Base-by-base conservation (phyloP, 2,329 filamentous ascomycete species). In the Ophiocordyceps camponoti-floridani region DNA sequence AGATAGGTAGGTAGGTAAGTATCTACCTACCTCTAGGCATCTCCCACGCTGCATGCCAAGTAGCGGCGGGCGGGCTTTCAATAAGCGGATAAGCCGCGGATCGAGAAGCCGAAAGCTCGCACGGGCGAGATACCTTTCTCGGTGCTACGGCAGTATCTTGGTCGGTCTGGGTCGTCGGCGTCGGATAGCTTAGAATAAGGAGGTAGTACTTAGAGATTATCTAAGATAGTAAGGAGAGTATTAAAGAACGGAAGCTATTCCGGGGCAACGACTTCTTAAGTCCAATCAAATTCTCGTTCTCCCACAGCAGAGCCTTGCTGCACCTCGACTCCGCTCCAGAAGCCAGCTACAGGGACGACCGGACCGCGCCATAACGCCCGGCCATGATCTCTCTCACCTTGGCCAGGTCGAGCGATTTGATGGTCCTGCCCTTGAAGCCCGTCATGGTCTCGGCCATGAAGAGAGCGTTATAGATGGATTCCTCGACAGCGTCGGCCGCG, bases 381-480 rank as follows among this genome's bases (percentile, higher is more conserved):
- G 58, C 58, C 51, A 75, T 61, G 35, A 75, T 63, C 3, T 63
- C 58, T 51, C 63, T 69, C 1, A 73, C 58, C 47, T 56, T 58
- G 9, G 66, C 63, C 43, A 73, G 54, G 14, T 69, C 66, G 42
- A 75, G 54, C 0, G 66, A 72, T 42, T 73, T 67, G 1, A 75
- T 59, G 26, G 54, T 68, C 8, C 62, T 56, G 1, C 68, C 72
- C 43, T 66, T 62, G 47, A 69, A 65, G 0, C 76, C 76, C 1
- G 64, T 67, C 63, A 77, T 72, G 0, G 69, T 73, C 51, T 76
- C 69, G 1, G 76, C 75, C 62, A 72, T 77, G 48, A 68, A 77
- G 9, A 82, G 57, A 0, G 71, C 68, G 54, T 83, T 82, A 49
- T 78, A 72, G 45, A 82, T 79, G 1, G 75, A 69, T 58, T 83